phyloP scores from a whole-genome alignment of 2,329 filamentous ascomycete species.

The Metarhizium sp. region DNA sequence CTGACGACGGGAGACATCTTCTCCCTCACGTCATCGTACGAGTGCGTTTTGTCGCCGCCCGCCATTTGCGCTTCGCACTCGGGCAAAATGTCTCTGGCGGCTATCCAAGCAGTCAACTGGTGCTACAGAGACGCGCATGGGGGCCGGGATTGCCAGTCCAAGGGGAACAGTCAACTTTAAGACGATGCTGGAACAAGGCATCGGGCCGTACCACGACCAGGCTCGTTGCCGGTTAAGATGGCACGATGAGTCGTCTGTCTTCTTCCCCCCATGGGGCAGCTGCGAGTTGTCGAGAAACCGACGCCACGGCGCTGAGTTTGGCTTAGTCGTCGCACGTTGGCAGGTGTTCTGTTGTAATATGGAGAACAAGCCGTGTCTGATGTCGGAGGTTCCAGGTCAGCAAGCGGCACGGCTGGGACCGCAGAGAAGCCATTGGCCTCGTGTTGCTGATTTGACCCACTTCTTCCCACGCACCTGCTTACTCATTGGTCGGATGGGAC shows the following conservation, averaged over 20 bases:
- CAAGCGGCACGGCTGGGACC: background rate
- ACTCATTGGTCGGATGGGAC: too few species aligned
- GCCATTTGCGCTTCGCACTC: background rate
- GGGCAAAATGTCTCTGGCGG: background rate
- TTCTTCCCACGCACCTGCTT: background rate
- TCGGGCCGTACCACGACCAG: background rate
- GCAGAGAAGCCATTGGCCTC: background rate
- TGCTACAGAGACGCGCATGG: background rate
- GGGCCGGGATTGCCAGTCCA: background rate
- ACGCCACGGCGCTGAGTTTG: background rate
- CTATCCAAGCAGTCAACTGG: background rate
- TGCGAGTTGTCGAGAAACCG: background rate
- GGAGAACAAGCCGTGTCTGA: background rate
- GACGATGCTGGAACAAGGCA: background rate
- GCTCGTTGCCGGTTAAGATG: background rate
- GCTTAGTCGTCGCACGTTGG: background rate
- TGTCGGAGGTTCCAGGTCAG: background rate
- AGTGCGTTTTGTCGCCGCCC: background rate
- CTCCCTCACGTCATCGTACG: background rate
- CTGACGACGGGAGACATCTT: background rate
- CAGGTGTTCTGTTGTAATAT: background rate
- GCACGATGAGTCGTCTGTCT: background rate
- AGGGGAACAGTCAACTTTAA: background rate
- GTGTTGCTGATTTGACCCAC: background rate
- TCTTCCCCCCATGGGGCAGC: background rate